phyloP scores from a whole-genome alignment of 2,329 filamentous ascomycete species.

The Diaporthe sp. region DNA sequence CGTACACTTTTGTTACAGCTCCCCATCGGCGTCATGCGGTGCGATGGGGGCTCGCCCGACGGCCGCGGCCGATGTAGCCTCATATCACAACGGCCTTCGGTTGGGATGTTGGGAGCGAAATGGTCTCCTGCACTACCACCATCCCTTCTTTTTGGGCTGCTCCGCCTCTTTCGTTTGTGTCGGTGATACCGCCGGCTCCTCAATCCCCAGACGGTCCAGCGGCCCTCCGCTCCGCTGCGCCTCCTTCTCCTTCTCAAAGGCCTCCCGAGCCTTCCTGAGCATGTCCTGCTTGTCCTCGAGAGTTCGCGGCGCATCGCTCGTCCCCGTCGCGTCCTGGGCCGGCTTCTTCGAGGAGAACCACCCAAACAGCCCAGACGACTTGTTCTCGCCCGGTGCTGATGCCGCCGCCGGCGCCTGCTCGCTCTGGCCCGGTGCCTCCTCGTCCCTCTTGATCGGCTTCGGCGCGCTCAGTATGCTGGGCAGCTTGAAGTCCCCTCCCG shows the following conservation, averaged over 20 bases:
- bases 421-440: conserved; percentile 34
- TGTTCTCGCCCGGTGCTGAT: conserved; percentile 39
- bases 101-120: neutral
- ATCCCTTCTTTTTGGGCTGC: conserved; percentile 56
- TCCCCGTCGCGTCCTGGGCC: conserved; percentile 36
- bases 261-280: conserved; percentile 53
- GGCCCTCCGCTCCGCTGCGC: conserved; percentile 62
- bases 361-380: conserved; percentile 39
- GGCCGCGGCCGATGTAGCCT: neutral
- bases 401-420: conserved; percentile 38
- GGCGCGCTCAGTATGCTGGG: conserved; percentile 63
- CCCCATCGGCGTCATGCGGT: neutral
- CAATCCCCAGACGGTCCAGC: conserved; percentile 60
- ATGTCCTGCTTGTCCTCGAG: conserved; percentile 46
- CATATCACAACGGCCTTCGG: neutral
- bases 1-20: conserved; percentile 31
- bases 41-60: neutral
- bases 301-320: conserved; percentile 46
- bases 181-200: conserved; percentile 40
- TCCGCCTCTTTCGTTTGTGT: conserved; percentile 38
- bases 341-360: conserved; percentile 40
- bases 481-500: conserved; percentile 50
- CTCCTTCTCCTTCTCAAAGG: conserved; percentile 60
- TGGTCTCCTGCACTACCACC: conserved; percentile 51
- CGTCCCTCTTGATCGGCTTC: conserved; percentile 32